A percentile compares a stretch with the other conserved stretches of the same genome.
Evolutionary conservation across 2,329 filamentous ascomycete species (phyloP).

Genomic region (Neophaeococcomyces aloes): DNA sequence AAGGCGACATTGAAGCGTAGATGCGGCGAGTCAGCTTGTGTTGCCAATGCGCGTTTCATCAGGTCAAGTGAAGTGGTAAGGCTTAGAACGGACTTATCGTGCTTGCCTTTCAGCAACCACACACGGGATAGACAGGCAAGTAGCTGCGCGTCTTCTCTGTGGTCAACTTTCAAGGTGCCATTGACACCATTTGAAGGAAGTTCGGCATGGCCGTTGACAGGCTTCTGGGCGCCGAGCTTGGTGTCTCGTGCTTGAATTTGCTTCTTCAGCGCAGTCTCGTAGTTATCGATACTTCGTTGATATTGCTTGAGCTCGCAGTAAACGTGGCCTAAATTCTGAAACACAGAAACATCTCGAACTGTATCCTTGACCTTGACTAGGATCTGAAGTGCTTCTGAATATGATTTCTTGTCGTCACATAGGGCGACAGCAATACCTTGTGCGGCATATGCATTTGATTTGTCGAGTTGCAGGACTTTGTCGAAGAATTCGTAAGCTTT

Average conservation of each 20-base stretch:
- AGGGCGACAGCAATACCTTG: constrained; percentile 92
- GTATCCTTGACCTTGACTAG: constrained; percentile 87
- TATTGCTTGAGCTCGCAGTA: constrained; percentile 86
- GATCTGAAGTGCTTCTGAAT: constrained; percentile 68
- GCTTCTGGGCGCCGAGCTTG: background rate
- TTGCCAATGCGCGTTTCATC: constrained; percentile 57
- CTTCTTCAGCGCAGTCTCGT: constrained; percentile 65
- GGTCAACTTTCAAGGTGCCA: constrained; percentile 1
- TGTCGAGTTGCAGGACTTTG: constrained; percentile 88
- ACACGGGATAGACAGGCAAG: constrained; percentile 78
- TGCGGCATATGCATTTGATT: constrained; percentile 89
- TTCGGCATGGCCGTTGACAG: constrained; percentile 1
- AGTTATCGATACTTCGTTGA: constrained; percentile 82
- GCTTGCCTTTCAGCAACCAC: constrained; percentile 71
- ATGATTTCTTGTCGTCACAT: constrained; percentile 88
- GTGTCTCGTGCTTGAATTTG: constrained; percentile 2
- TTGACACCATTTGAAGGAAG: constrained; percentile 1
- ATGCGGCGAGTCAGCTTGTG: constrained; percentile 73
- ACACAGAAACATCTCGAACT: constrained; percentile 75
- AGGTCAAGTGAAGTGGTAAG: constrained; percentile 57
- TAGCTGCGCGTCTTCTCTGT: constrained; percentile 51
- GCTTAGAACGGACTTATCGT: constrained; percentile 51
- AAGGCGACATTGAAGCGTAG: constrained; percentile 98
- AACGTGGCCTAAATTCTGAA: constrained; percentile 86
- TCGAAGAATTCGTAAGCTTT: constrained; percentile 98